Conservation (phyloP, 2,329 filamentous ascomycete species). For the Alternaria postmessia region DNA sequence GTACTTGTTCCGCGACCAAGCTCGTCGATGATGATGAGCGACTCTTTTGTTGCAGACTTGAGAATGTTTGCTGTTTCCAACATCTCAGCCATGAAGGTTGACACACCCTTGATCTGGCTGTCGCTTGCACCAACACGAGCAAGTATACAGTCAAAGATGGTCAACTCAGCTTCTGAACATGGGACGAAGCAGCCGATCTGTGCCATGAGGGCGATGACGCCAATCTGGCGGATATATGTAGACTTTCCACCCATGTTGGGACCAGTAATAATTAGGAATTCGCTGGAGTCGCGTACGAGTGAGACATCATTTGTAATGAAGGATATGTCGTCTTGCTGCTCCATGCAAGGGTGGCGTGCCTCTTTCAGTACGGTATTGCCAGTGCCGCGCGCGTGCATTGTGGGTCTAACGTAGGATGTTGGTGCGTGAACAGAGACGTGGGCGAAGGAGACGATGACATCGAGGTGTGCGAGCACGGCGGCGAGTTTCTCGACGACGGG, state of each 20-base stretch:
- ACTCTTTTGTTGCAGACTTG: conserved; percentile 93
- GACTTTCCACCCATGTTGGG: conserved; percentile 99
- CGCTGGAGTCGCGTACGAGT: conserved; percentile 77
- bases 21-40: conserved; percentile 98
- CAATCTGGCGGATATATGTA: conserved; percentile 97
- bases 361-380: conserved; percentile 91
- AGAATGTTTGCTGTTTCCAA: conserved; percentile 98
- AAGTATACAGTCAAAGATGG: conserved; percentile 95
- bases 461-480: conserved; percentile 87
- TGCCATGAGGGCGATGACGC: conserved; percentile 95
- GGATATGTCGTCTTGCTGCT: conserved; percentile 97
- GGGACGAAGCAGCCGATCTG: conserved; percentile 97
- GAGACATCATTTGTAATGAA: conserved; percentile 98
- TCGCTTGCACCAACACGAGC: conserved; percentile 95
- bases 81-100: conserved; percentile 99
- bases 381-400: conserved; percentile 85
- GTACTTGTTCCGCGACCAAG: conserved; percentile 95
- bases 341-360: conserved; percentile 95
- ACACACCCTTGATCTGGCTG: conserved; percentile 96
- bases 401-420: conserved; percentile 88
- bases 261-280: conserved; percentile 95
- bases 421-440: conserved; percentile 94
- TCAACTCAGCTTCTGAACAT: conserved; percentile 86
- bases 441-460: conserved; percentile 93
- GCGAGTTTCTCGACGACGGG: conserved; percentile 91